Conservation (phyloP, 257 asterid genomes). For the Echium plantagineum region DNA sequence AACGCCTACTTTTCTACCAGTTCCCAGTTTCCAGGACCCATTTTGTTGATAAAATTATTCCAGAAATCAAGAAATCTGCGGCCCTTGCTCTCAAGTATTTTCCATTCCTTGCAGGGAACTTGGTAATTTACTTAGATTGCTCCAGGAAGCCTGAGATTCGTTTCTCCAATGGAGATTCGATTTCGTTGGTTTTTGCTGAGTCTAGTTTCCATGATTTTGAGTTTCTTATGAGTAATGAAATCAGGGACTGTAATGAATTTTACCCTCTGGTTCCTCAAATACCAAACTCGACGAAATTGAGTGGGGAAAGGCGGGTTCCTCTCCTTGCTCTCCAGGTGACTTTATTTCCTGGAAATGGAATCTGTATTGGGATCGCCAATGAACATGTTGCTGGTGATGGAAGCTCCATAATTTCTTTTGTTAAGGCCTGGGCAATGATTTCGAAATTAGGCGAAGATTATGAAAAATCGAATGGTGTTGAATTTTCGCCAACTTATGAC, state of each 20-base stretch:
- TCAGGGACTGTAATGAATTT: conserved; percentile 27
- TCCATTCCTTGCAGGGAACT: conserved; percentile 23
- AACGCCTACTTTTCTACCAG: conserved; percentile 15
- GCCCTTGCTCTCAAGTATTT: conserved; percentile 13
- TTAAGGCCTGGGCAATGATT: conserved; percentile 36
- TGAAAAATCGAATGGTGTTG: conserved; percentile 4
- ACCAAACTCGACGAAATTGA: conserved; percentile 15
- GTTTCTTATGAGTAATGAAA: conserved; percentile 21
- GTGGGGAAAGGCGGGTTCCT: conserved; percentile 10
- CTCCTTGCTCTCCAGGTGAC: conserved; percentile 37
- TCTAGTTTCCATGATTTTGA: conserved; percentile 24
- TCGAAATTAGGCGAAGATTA: conserved; percentile 19
- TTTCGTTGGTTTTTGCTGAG: conserved; percentile 25
- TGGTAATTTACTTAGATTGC: conserved; percentile 21
- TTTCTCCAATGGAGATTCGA: conserved; percentile 16
- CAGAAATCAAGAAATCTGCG: conserved; percentile 12
- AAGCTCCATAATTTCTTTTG: conserved; percentile 27
- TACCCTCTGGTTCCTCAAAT: conserved; percentile 35
- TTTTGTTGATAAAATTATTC: conserved; percentile 12
- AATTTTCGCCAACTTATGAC: conserved; percentile 21
- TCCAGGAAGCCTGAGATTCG: conserved; percentile 9
- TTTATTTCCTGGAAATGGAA: conserved; percentile 29
- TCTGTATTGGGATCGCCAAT: conserved; percentile 30
- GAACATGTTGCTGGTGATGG: conserved; percentile 44
- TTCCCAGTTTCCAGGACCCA: conserved; percentile 11